A percentile compares a stretch with the other conserved stretches of the same genome.
Conservation (phyloP, 73 alveolate species). For the Blepharisma stoltei region DNA sequence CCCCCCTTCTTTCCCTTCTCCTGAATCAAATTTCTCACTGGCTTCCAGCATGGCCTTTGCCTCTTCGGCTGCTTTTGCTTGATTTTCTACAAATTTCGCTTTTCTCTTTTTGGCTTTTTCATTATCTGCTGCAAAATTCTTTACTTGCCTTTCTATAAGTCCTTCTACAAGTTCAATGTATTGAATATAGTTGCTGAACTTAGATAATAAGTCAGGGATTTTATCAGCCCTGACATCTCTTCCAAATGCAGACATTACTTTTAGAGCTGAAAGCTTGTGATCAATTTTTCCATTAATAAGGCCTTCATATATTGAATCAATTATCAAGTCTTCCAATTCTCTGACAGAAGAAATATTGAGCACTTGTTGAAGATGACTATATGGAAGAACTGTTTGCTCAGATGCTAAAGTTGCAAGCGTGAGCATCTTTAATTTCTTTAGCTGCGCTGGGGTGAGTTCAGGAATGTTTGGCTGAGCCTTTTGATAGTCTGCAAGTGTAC, state of each 20-base stretch:
- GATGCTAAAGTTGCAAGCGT: conserved; percentile 48
- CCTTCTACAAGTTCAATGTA: background rate
- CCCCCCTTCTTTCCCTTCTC: too few relatives aligned
- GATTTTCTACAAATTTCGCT: too few relatives aligned
- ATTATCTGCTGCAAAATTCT: too few relatives aligned
- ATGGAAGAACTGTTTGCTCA: conserved; percentile 31
- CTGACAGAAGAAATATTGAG: conserved; percentile 42
- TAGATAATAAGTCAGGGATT: conserved; percentile 28
- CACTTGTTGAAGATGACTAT: conserved; percentile 30
- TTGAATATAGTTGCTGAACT: conserved; percentile 30
- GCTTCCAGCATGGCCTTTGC: too few relatives aligned
- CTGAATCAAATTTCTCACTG: too few relatives aligned
- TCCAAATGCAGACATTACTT: conserved; percentile 39
- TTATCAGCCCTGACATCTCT: conserved; percentile 43
- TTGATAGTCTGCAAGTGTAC: conserved; percentile 39
- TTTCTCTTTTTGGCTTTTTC: too few relatives aligned
- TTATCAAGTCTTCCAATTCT: conserved; percentile 54
- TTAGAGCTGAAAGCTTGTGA: conserved; percentile 28
- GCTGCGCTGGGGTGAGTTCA: conserved; percentile 51
- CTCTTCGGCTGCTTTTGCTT: too few relatives aligned
- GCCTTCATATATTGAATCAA: conserved; percentile 54
- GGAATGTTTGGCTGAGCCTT: background rate
- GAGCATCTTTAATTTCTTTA: conserved; percentile 61
- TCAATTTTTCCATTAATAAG: conserved; percentile 52
- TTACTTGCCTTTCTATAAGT: background rate